Percentiles rank a stretch among this genome's conserved stretches.
These are phyloP conservation scores for Phalaenopsis hybrid DNA, from an alignment of 116 monocot genomes.

Conservation along the genomic window DNA sequence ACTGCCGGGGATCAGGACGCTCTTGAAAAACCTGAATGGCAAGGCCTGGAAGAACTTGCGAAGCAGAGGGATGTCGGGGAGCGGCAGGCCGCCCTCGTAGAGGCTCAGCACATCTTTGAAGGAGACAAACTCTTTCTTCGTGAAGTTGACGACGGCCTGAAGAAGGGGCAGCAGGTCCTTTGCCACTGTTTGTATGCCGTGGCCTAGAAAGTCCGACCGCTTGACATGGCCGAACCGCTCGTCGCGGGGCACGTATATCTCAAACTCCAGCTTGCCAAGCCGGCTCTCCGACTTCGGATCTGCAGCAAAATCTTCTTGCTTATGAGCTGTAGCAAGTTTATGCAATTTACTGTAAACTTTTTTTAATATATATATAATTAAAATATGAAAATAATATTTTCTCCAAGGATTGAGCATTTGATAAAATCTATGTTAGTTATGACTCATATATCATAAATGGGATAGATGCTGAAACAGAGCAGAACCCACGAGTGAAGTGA, in stretches of 20 bases:
- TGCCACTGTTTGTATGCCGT: neutral
- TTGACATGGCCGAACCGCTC: slow-evolving; percentile 14
- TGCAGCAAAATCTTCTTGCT: neutral
- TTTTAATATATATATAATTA: too few species aligned
- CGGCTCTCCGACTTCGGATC: slow-evolving; percentile 18
- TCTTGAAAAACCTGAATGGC: neutral
- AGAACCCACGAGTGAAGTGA: too few species aligned
- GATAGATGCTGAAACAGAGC: too few species aligned
- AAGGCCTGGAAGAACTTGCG: neutral
- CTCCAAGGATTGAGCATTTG: too few species aligned
- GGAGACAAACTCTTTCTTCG: slow-evolving; percentile 3
- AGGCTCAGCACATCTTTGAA: slow-evolving; percentile 12
- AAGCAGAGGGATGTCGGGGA: slow-evolving; percentile 5
- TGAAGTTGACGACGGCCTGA: neutral
- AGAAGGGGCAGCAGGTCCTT: slow-evolving; percentile 6
- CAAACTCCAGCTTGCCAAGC: neutral
- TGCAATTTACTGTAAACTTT: too few species aligned
- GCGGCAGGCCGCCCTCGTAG: slow-evolving; percentile 3
- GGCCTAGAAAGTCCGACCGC: slow-evolving; percentile 9
- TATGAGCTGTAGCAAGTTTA: too few species aligned
- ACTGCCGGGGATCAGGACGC: neutral
- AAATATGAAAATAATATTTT: too few species aligned
- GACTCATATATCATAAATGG: too few species aligned
- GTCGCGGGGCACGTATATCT: slow-evolving; percentile 18
- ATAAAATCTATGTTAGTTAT: too few species aligned